phyloP scores from a whole-genome alignment of 192 early-diverging fungal genomes.

The Linnemannia zychae region DNA sequence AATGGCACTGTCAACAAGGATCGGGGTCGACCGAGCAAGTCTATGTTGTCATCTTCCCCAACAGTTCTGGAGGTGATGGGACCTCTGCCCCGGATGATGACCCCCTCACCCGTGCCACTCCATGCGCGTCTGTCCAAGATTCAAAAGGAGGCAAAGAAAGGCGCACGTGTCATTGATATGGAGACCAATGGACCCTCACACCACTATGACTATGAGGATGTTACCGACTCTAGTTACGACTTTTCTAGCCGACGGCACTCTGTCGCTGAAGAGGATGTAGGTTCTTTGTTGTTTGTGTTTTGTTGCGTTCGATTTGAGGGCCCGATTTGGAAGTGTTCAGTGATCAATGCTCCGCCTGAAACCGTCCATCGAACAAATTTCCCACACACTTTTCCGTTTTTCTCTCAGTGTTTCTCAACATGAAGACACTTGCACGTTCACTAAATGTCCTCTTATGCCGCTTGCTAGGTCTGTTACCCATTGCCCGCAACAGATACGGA shows the following conservation, averaged over 20 bases:
- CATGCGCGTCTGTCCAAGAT: constrained; percentile 50
- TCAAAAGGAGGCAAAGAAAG: constrained; percentile 40
- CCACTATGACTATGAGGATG: constrained; percentile 54
- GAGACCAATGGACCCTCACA: constrained; percentile 42
- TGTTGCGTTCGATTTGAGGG: not conserved
- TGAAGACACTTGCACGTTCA: not conserved
- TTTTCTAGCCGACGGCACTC: constrained; percentile 54
- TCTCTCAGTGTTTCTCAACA: not conserved
- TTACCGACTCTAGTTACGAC: constrained; percentile 46
- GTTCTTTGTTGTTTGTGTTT: not conserved
- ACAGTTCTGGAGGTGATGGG: constrained; percentile 20
- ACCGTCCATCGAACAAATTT: not conserved
- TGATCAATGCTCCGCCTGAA: not conserved
- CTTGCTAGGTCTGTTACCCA: constrained; percentile 44
- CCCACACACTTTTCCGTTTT: not conserved
- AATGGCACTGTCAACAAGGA: constrained; percentile 7
- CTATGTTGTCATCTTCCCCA: constrained; percentile 26
- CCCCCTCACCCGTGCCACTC: constrained; percentile 45
- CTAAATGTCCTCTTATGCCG: not conserved
- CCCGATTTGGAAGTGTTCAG: constrained; percentile 1
- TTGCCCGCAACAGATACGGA: constrained; percentile 30
- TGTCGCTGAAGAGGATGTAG: constrained; percentile 54
- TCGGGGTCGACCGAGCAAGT: not conserved
- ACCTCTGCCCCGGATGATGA: constrained; percentile 38
- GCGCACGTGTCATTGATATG: constrained; percentile 47